Base-by-base conservation (phyloP, 1,139 yeast species). In the Debaryomycetaceae sp. region DNA sequence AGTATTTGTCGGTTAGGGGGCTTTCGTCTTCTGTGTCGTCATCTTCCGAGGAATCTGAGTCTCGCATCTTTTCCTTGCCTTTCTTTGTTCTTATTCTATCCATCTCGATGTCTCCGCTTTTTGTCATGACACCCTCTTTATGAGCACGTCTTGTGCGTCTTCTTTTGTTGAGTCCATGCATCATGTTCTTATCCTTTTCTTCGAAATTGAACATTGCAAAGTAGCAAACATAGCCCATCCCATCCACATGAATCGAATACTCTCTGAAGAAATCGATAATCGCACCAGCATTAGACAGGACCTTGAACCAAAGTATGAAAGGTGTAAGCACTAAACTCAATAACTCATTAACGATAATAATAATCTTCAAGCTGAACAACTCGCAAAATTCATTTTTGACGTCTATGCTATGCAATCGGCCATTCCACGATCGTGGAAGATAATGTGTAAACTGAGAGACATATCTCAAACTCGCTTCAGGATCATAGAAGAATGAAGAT, bases 251-350 rank as follows among this genome's bases (percentile, higher is more conserved):
- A 9, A 90, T 83, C 8, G 96, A 83, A 54, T 81, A 85, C 49
- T 93, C 97, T 46, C 98, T 68, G 63, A 91, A 88, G 58, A 93
- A 93, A 59, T 93, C 98, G 35, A 93, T 80, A 38, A 93, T 85
- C 34, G 80, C 73, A 33, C 88, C 91, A 13, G 93, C 74, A 40
- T 81, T 76, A 42, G 75, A 75, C 11, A 96, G 89, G 27, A 93
- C 70, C 30, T 89, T 81, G 59, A 85, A 83, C 88, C 96, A 90
- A 20, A 93, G 69, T 13, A 95, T 80, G 50, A 89, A 87, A 1
- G 99, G 99, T 0, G 96, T 85, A 50, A 91, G 66, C 1, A 93
- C 66, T 52, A 93, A 76, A 60, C 97, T 87, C 39, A 88, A 75
- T 30, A 95, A 70, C 59, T 93, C 99, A 57, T 87, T 79, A 5